Evolutionary conservation across 768 basidiomycete species (phyloP).

Genomic region (Termitomyces sp.): DNA sequence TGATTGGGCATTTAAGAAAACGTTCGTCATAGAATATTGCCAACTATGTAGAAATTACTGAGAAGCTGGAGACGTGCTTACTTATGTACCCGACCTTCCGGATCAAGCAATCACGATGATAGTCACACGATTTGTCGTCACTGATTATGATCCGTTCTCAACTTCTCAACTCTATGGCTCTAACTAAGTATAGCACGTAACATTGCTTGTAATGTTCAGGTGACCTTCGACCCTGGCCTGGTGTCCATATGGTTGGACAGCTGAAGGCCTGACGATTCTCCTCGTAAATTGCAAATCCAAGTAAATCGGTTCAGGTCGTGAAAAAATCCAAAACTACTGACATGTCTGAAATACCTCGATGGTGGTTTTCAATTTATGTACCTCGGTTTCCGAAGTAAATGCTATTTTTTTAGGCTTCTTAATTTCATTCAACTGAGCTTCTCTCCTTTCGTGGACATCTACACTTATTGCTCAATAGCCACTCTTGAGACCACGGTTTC

Average conservation of each 20-base stretch:
- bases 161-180: background rate
- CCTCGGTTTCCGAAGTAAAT: background rate
- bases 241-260: background rate
- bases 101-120: background rate
- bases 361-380: background rate
- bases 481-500: conserved; percentile 2
- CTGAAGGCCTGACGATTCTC: background rate
- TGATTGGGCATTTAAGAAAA: conserved; percentile 11
- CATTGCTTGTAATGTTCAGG: background rate
- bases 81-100: background rate
- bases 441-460: background rate
- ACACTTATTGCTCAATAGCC: background rate
- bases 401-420: background rate
- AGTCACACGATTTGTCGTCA: background rate
- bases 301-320: background rate
- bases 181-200: background rate
- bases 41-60: background rate
- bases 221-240: background rate
- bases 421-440: background rate
- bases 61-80: background rate
- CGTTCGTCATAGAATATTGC: conserved; percentile 4
- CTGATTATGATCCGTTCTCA: background rate
- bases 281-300: background rate
- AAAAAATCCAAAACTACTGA: background rate
- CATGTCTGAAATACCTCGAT: background rate